Percentiles rank a stretch among this genome's conserved stretches.
phyloP scores from a whole-genome alignment of 164 flowering plant species.

The Euptelea pleiosperma region DNA sequence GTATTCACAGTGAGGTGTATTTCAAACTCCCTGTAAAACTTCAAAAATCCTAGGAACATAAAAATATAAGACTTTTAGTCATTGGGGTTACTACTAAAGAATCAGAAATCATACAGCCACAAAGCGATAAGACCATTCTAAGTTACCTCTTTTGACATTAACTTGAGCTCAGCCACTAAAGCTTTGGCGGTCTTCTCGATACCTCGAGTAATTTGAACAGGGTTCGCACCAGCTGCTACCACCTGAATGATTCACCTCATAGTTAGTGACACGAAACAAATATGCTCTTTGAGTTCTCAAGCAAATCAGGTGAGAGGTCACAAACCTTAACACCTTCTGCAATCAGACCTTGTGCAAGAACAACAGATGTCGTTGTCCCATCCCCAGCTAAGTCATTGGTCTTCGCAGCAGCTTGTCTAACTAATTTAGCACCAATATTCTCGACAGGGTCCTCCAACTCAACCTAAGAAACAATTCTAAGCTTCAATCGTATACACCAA shows the following conservation, averaged over 20 bases:
- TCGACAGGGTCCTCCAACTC: slow-evolving; percentile 98
- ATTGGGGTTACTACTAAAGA: too few species aligned
- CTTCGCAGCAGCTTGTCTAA: slow-evolving; percentile 98
- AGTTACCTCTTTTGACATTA: slow-evolving; percentile 84
- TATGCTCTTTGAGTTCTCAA: neutral
- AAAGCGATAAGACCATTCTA: neutral
- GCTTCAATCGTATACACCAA: neutral
- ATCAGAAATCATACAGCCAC: neutral
- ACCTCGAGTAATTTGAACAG: slow-evolving; percentile 91
- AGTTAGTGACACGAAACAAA: neutral
- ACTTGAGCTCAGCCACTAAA: slow-evolving; percentile 75
- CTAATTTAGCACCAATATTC: slow-evolving; percentile 94
- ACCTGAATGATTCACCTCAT: slow-evolving; percentile 46
- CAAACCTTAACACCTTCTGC: slow-evolving; percentile 96
- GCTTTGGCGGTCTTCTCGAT: slow-evolving; percentile 95
- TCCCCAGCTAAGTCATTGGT: slow-evolving; percentile 99
- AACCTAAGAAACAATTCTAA: slow-evolving; percentile 38
- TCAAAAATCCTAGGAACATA: too few species aligned
- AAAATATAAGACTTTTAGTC: too few species aligned
- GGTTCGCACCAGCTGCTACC: slow-evolving; percentile 98
- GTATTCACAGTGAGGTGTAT: neutral
- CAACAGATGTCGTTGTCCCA: slow-evolving; percentile 99
- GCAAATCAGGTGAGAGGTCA: neutral
- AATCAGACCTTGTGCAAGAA: slow-evolving; percentile 96
- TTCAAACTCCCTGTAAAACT: neutral